Evolutionary conservation across 148 eudicot genomes (phyloP).

Genomic region (Talinum fruticosum): DNA sequence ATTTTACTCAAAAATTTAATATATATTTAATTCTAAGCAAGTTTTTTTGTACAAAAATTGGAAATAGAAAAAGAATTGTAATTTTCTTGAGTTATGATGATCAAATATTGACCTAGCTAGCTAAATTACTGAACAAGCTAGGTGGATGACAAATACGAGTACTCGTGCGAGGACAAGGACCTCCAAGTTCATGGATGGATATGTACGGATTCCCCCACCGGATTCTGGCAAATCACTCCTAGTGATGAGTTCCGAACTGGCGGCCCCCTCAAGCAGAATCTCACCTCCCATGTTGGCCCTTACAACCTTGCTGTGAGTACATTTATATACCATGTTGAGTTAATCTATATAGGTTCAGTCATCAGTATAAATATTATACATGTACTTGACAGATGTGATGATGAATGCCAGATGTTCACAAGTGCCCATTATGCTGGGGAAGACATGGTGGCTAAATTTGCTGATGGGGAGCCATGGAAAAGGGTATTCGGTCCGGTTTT

Average conservation of each 20-base stretch:
- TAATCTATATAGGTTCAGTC: too few species aligned
- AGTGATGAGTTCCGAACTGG: conserved; percentile 79
- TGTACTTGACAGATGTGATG: not conserved
- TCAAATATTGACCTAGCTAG: not conserved
- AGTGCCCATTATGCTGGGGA: conserved; percentile 80
- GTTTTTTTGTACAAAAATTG: not conserved
- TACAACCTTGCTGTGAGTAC: conserved; percentile 59
- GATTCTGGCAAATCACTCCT: conserved; percentile 85
- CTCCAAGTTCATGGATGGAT: conserved; percentile 84
- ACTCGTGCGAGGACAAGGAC: conserved; percentile 69
- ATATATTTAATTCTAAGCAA: not conserved
- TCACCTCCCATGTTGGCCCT: conserved; percentile 93
- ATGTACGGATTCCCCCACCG: conserved; percentile 54
- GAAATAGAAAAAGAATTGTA: not conserved
- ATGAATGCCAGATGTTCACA: conserved; percentile 49
- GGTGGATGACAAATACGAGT: conserved; percentile 91
- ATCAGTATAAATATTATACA: too few species aligned
- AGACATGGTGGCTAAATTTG: conserved; percentile 49
- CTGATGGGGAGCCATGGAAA: conserved; percentile 71
- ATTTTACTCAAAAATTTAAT: not conserved
- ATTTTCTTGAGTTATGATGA: not conserved
- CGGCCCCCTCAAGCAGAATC: conserved; percentile 78
- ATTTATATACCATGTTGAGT: too few species aligned
- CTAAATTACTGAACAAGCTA: conserved; percentile 17
- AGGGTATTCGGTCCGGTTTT: conserved; percentile 85